Percentiles rank a stretch among this genome's conserved stretches.
These are phyloP conservation scores for Saccharomyces hybrid DNA, from an alignment of 1,139 yeast genomes.

Conservation along the genomic window DNA sequence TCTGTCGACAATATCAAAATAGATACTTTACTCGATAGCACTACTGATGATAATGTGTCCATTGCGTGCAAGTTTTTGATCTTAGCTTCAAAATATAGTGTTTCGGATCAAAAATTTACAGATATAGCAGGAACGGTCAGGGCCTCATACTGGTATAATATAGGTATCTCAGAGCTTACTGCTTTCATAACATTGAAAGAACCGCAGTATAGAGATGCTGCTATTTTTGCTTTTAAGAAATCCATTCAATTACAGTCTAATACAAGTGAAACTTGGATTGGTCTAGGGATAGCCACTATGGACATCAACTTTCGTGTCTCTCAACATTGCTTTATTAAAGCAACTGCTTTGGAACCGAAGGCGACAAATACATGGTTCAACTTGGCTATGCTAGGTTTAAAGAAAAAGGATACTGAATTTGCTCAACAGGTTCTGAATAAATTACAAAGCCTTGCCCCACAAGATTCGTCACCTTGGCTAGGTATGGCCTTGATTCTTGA, in stretches of 20 bases:
- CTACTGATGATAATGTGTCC: constrained; percentile 20
- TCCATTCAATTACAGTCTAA: constrained; percentile 66
- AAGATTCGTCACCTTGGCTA: constrained; percentile 71
- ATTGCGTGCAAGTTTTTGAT: constrained; percentile 26
- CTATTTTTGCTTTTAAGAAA: constrained; percentile 53
- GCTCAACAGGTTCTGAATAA: constrained; percentile 68
- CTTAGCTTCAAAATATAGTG: constrained; percentile 26
- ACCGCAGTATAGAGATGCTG: constrained; percentile 35
- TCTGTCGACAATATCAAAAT: constrained; percentile 29
- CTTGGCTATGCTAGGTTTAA: constrained; percentile 68
- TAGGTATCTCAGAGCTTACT: constrained; percentile 59
- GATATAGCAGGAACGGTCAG: constrained; percentile 40
- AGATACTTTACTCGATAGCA: constrained; percentile 39
- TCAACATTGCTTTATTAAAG: constrained; percentile 89
- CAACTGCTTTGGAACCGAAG: constrained; percentile 60
- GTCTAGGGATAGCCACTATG: constrained; percentile 66
- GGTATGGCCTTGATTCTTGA: constrained; percentile 73
- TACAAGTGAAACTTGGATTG: constrained; percentile 72
- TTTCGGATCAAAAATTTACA: constrained; percentile 13
- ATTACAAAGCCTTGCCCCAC: constrained; percentile 80
- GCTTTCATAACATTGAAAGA: constrained; percentile 37
- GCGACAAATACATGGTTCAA: constrained; percentile 74
- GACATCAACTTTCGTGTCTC: constrained; percentile 60
- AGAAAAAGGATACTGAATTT: constrained; percentile 59
- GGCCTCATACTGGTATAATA: constrained; percentile 58